These are phyloP conservation scores for Pseudocercospora ulei DNA, from an alignment of 2,329 filamentous ascomycete species.

Conservation along the genomic window DNA sequence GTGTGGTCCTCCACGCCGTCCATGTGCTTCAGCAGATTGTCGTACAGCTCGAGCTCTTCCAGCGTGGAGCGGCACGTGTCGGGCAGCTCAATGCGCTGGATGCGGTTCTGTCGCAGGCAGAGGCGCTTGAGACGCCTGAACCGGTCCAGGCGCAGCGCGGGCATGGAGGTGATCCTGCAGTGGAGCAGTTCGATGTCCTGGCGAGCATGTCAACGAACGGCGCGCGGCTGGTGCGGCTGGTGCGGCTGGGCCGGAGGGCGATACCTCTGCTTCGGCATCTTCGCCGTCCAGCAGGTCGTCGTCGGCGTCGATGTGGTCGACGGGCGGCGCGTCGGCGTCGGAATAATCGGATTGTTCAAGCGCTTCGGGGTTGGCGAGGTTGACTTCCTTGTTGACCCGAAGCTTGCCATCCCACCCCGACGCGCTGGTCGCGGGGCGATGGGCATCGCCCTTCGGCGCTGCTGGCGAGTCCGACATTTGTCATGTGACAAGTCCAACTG, in stretches of 20 bases:
- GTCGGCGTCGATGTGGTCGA: conserved; percentile 69
- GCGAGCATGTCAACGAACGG: conserved; percentile 26
- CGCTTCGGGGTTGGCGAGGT: conserved; percentile 68
- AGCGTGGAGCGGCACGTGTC: conserved; percentile 54
- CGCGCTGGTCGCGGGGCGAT: conserved; percentile 17
- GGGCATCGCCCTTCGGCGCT: conserved; percentile 3
- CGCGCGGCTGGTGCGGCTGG: too few species aligned
- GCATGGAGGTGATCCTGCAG: conserved; percentile 68
- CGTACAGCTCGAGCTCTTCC: conserved; percentile 84
- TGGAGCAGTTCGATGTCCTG: conserved; percentile 86
- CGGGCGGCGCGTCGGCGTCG: conserved; percentile 56
- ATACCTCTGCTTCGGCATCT: conserved; percentile 46
- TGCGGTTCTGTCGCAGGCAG: conserved; percentile 86
- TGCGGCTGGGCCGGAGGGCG: too few species aligned
- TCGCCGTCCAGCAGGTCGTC: conserved; percentile 58
- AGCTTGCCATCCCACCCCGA: conserved; percentile 75
- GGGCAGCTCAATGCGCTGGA: conserved; percentile 70
- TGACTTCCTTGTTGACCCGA: conserved; percentile 58
- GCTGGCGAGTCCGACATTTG: conserved; percentile 1
- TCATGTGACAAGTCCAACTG: too few species aligned
- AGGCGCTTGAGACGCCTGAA: conserved; percentile 62
- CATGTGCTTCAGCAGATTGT: conserved; percentile 85
- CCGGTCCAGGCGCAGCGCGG: conserved; percentile 68
- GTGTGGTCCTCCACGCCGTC: conserved; percentile 69
- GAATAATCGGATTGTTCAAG: conserved; percentile 79